A percentile compares a stretch with the other conserved stretches of the same genome.
Conservation (phyloP, 257 asterid species). For the Solanum stenotomum region DNA sequence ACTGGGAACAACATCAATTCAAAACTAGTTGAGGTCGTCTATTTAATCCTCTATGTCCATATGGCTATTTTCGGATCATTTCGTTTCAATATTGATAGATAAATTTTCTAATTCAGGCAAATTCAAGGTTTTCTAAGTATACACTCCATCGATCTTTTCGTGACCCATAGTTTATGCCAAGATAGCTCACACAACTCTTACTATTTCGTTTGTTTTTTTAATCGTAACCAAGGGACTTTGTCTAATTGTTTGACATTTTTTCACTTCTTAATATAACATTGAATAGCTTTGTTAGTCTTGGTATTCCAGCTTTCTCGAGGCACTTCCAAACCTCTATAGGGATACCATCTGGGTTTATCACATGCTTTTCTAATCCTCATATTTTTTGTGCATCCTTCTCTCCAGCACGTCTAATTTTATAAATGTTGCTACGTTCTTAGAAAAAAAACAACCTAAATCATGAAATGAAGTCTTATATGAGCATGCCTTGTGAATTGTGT, state of each 20-base stretch:
- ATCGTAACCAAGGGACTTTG: background rate
- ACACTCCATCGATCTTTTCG: conserved; percentile 3
- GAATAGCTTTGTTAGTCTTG: background rate
- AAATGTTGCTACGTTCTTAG: background rate
- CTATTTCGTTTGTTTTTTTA: background rate
- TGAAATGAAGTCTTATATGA: background rate
- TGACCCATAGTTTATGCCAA: background rate
- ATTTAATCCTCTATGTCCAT: background rate
- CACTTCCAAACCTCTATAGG: background rate
- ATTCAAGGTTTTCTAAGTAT: background rate
- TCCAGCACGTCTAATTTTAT: background rate
- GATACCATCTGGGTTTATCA: background rate
- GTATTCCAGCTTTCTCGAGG: background rate
- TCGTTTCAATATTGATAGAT: background rate
- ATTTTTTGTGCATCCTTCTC: background rate
- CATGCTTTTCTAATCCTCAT: background rate
- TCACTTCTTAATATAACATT: background rate
- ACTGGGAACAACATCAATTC: background rate
- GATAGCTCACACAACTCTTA: background rate
- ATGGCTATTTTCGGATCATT: background rate
- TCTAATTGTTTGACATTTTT: background rate
- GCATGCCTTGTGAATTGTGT: background rate
- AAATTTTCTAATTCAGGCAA: background rate
- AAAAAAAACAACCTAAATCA: background rate
- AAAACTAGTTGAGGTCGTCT: background rate